These are phyloP conservation scores for Linnemannia zychae DNA, from an alignment of 192 early-diverging fungal genomes.

Conservation along the genomic window DNA sequence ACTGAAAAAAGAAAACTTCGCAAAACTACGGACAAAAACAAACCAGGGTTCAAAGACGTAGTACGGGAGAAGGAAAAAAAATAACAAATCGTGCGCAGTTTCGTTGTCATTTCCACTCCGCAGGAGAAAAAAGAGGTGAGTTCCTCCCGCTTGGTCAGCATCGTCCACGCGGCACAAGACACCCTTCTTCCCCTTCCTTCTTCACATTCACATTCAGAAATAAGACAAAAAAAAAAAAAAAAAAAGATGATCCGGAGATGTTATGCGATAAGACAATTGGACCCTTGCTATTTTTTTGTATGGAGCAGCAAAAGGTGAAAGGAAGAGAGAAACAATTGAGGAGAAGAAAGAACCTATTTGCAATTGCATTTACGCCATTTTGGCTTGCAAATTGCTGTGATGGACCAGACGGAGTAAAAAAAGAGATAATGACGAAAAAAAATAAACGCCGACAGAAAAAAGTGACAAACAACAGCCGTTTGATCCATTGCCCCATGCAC, in stretches of 20 bases:
- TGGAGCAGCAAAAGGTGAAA: neutral
- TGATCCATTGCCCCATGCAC: no score
- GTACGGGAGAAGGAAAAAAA: neutral
- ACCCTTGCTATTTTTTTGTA: neutral
- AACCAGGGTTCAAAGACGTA: neutral
- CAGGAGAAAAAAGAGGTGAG: no score
- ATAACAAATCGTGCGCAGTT: conserved; percentile 17
- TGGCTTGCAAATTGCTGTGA: no score
- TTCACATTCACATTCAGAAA: neutral
- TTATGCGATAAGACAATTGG: neutral
- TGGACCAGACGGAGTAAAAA: no score
- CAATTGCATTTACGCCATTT: no score
- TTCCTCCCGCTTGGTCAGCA: neutral
- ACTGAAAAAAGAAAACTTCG: neutral
- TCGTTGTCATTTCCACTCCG: neutral
- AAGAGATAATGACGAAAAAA: no score
- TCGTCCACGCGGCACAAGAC: neutral
- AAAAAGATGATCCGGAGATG: conserved; percentile 3
- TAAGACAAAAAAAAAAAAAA: neutral
- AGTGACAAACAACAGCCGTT: no score
- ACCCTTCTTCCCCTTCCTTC: neutral
- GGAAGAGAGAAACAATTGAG: neutral
- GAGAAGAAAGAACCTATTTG: no score
- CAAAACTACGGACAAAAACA: neutral
- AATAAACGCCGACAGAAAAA: no score